Conservation (phyloP, 2,329 filamentous ascomycete species). For the Xylaria sp. region DNA sequence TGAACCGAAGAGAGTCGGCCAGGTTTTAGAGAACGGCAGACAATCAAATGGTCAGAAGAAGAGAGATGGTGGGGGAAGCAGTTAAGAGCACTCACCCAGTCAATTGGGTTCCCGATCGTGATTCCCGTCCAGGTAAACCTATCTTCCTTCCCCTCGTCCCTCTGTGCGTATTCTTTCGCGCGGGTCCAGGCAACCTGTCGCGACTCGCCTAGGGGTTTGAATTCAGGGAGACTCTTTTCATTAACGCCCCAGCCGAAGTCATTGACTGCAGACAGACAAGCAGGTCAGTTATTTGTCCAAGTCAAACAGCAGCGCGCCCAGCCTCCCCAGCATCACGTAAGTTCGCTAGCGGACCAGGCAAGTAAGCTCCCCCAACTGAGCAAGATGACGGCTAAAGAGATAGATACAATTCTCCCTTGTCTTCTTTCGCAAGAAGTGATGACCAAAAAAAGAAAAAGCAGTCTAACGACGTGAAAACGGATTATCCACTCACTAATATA, state of each 20-base stretch:
- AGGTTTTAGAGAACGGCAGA: background rate
- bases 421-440: background rate
- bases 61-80: background rate
- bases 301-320: background rate
- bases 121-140: constrained; percentile 48
- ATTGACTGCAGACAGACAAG: constrained; percentile 33
- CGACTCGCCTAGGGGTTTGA: constrained; percentile 37
- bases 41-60: background rate
- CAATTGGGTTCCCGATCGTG: constrained; percentile 48
- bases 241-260: constrained; percentile 48
- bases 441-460: background rate
- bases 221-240: constrained; percentile 42
- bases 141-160: constrained; percentile 33
- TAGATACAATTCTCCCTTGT: background rate
- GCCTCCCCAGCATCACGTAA: background rate
- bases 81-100: constrained; percentile 45
- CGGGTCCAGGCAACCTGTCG: constrained; percentile 42
- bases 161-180: constrained; percentile 38
- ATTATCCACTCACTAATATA: constrained; percentile 41
- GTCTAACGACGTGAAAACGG: background rate
- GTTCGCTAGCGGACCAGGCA: background rate
- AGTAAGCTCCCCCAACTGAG: background rate
- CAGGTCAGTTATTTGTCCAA: background rate
- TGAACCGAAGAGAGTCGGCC: no score
- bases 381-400: background rate